Conservation (phyloP, 2,329 filamentous ascomycete genomes). For the Colletotrichum musicola region DNA sequence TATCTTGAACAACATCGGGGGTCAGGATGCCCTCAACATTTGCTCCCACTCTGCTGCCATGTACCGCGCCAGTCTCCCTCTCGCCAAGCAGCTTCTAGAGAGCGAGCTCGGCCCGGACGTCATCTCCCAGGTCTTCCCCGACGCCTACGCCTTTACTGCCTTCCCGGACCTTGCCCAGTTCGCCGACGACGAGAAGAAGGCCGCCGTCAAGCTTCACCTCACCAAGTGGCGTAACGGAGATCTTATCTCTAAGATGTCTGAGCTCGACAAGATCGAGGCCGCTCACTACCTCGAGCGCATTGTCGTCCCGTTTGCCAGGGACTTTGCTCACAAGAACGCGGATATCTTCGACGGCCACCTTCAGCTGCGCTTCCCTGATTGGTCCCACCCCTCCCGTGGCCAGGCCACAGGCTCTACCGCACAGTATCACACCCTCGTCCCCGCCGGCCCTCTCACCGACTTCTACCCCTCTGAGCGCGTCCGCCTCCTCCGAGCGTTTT, state of each 20-base stretch:
- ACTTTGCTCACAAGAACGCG: not conserved
- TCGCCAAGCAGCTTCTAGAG: not conserved
- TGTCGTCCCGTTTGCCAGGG: conserved; percentile 8
- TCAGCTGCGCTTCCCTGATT: conserved; percentile 4
- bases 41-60: not conserved
- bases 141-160: not conserved
- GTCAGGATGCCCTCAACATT: not conserved
- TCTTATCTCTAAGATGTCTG: not conserved
- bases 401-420: not conserved
- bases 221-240: not conserved
- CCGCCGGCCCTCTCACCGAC: not conserved
- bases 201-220: not conserved
- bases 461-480: conserved; percentile 8
- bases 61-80: not conserved
- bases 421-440: not conserved
- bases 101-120: not conserved
- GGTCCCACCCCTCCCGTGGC: not conserved
- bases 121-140: not conserved
- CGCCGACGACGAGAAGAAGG: not conserved
- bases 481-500: conserved; percentile 10
- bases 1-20: not conserved
- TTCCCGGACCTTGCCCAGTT: not conserved
- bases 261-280: not conserved
- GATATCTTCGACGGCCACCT: not conserved
- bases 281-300: not conserved